phyloP scores from a whole-genome alignment of 2,329 filamentous ascomycete species.

The Didymella pinodella region DNA sequence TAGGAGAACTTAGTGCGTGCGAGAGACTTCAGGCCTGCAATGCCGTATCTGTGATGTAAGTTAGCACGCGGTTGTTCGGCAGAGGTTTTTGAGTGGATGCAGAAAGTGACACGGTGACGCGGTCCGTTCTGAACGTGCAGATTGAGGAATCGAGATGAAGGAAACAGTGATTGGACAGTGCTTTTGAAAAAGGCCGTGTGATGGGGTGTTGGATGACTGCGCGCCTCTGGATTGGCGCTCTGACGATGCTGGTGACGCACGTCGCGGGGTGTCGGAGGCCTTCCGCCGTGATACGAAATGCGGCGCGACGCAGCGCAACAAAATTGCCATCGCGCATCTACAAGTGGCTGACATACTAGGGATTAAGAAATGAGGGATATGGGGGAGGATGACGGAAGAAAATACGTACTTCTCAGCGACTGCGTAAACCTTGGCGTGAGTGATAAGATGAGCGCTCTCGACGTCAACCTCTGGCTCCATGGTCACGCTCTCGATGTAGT shows the following conservation, averaged over 20 bases:
- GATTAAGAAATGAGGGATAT: slow-evolving; percentile 26
- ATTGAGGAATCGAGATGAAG: slow-evolving; percentile 12
- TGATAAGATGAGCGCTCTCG: slow-evolving; percentile 54
- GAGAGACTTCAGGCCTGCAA: slow-evolving; percentile 56
- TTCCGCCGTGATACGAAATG: slow-evolving; percentile 30
- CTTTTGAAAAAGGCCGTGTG: slow-evolving; percentile 5
- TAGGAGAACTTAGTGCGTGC: slow-evolving; percentile 57
- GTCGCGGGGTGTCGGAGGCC: slow-evolving; percentile 41
- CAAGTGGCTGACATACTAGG: slow-evolving; percentile 22
- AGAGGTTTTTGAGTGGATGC: slow-evolving; percentile 20
- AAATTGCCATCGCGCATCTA: slow-evolving; percentile 19
- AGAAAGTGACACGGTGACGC: slow-evolving; percentile 31
- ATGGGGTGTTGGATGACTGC: slow-evolving; percentile 9
- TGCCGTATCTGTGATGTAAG: slow-evolving; percentile 53
- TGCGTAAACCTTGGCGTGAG: slow-evolving; percentile 59
- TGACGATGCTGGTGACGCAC: slow-evolving; percentile 35
- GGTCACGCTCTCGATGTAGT: slow-evolving; percentile 39
- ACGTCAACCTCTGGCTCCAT: slow-evolving; percentile 48
- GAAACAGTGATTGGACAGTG: slow-evolving; percentile 30
- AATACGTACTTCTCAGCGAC: slow-evolving; percentile 58
- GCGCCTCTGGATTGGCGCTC: slow-evolving; percentile 30
- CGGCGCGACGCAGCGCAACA: slow-evolving; percentile 27
- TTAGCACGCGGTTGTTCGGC: slow-evolving; percentile 30
- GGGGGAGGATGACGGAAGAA: slow-evolving; percentile 22
- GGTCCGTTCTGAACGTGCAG: slow-evolving; percentile 26